A percentile compares a stretch with the other conserved stretches of the same genome.
Conservation (phyloP, 257 asterid species). For the Cynanchum wilfordii region DNA sequence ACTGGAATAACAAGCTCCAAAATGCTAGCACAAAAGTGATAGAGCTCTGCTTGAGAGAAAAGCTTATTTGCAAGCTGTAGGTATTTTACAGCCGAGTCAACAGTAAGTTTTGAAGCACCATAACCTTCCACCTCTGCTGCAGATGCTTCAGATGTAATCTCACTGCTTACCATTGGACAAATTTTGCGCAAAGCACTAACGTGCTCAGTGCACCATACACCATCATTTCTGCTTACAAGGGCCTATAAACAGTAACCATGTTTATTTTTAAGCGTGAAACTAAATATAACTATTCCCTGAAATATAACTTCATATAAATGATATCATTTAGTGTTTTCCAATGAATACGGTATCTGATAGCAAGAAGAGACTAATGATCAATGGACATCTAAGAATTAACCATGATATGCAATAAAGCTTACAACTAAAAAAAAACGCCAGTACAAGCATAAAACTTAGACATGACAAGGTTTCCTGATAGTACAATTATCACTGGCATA, state of each 20-base stretch:
- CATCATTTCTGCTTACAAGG: conserved; percentile 89
- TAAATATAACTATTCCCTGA: not conserved
- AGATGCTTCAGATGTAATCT: conserved; percentile 72
- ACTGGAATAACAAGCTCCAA: conserved; percentile 95
- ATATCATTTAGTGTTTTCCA: not conserved
- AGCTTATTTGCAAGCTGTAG: conserved; percentile 95
- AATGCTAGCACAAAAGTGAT: conserved; percentile 97
- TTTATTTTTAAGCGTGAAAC: conserved; percentile 26
- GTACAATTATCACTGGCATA: not conserved
- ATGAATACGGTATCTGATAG: not conserved
- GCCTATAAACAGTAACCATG: conserved; percentile 49
- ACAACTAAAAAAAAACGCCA: not conserved
- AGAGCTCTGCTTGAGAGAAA: conserved; percentile 99
- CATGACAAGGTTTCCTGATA: not conserved
- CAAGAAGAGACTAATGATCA: not conserved
- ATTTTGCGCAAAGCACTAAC: conserved; percentile 81
- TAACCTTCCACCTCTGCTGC: conserved; percentile 99
- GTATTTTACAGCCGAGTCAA: conserved; percentile 97
- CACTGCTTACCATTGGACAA: conserved; percentile 92
- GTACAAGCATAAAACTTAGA: not conserved
- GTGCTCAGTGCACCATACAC: conserved; percentile 94
- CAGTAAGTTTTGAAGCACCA: conserved; percentile 95
- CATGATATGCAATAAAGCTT: not conserved
- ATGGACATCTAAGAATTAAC: not conserved
- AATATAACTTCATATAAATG: not conserved